Conservation (phyloP, 2,329 filamentous ascomycete species). For the Periconia sp. region DNA sequence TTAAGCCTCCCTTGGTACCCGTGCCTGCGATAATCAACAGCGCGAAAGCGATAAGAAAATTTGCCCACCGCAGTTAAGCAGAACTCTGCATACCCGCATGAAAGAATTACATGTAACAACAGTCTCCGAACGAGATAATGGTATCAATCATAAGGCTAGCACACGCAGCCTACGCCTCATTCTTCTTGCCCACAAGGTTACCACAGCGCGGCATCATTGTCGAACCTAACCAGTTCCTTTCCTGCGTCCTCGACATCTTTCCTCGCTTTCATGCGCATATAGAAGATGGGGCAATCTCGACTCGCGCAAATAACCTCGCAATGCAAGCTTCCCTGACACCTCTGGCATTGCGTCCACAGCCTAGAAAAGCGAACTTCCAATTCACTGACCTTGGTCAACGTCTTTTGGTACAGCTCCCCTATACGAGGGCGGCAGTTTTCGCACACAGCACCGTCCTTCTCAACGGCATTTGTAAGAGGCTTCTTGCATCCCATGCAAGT, state of each 20-base stretch:
- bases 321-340: conserved; percentile 97
- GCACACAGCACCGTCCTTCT: conserved; percentile 85
- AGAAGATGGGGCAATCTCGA: conserved; percentile 97
- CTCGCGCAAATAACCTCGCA: conserved; percentile 97
- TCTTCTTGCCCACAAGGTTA: conserved; percentile 24
- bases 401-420: conserved; percentile 92
- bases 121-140: no score
- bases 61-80: no score
- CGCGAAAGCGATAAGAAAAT: no score
- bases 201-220: conserved; percentile 77
- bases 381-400: conserved; percentile 83
- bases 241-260: conserved; percentile 96
- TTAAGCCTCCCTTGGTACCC: no score
- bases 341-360: conserved; percentile 96
- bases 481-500: conserved; percentile 99
- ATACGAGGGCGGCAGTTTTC: conserved; percentile 80
- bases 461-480: conserved; percentile 76
- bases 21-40: no score
- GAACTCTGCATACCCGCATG: no score
- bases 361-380: conserved; percentile 90
- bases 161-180: no score
- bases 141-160: neutral
- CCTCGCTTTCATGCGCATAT: conserved; percentile 99
- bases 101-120: no score
- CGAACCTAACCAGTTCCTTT: conserved; percentile 87